Conservation (phyloP, 306 rosid genomes). For the Prunus armeniaca region DNA sequence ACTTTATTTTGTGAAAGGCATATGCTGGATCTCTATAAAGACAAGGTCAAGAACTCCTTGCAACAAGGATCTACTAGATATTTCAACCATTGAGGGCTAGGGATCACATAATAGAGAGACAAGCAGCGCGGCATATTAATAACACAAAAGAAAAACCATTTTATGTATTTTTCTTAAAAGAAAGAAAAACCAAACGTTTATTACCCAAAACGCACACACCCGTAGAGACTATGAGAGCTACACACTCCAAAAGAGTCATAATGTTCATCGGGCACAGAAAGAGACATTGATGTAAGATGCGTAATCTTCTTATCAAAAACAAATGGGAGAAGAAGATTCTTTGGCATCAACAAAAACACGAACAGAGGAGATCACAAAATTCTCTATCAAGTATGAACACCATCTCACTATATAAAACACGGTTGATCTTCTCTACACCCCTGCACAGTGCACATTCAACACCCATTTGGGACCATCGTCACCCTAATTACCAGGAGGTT, state of each 20-base stretch:
- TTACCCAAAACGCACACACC: background rate
- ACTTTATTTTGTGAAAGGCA: background rate
- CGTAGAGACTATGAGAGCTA: background rate
- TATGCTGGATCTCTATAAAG: background rate
- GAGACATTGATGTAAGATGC: background rate
- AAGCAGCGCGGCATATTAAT: background rate
- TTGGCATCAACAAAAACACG: background rate
- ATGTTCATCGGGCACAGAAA: background rate
- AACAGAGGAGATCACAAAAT: background rate
- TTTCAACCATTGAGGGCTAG: background rate
- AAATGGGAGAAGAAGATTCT: background rate
- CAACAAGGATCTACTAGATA: background rate
- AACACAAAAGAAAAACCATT: background rate
- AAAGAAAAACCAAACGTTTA: background rate
- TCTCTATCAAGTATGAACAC: background rate
- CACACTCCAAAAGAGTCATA: background rate
- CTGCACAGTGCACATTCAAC: background rate
- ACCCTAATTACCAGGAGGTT: background rate
- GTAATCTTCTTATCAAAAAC: background rate
- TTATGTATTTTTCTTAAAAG: background rate
- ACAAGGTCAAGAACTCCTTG: background rate
- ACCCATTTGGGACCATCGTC: background rate
- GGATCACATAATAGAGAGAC: background rate
- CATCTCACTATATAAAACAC: background rate
- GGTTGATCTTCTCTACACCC: background rate